Evolutionary conservation across 108 stramenopile species (phyloP), one percentile per base, ranked within the genome.

Genomic region (Conticribra weissflogii): DNA sequence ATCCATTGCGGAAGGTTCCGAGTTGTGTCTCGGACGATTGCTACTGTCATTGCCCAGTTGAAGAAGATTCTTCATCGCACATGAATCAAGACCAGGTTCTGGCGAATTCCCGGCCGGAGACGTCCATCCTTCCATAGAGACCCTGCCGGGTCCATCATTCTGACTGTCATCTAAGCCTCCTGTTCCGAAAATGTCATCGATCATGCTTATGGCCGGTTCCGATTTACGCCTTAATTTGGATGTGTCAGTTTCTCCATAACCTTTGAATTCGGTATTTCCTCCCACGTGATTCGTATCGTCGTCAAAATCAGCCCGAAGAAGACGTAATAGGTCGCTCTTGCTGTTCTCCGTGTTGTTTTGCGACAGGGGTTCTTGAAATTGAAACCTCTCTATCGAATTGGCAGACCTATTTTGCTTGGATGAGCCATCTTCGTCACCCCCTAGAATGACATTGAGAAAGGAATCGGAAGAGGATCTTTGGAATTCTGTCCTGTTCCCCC

Each of bases 391-490:
- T 41, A 12, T 41, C 36, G 12, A 41, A 41, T 41, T 5, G 8
- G 12, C 12, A 9, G 36, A 9, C 12, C 8, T 5, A 41, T 41
- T 41, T 41, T 41, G 36, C 5, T 41, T 41, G 36, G 12, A 41
- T 5, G 12, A 41, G 36, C 36, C 12, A 5, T 41, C 36, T 41
- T 12, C 36, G 12, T 41, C 36, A 41, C 12, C 12, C 8, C 36
- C 36, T 9, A 41, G 12, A 3, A 51, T 21, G 3, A 18, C 19
- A 51, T 51, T 57, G 30, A 57, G 25, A 29, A 57, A 32, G 8
- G 56, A 31, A n/a, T 57, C 28, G 28, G 56, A 57, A 30, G 56
- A 57, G 14, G 56, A 57, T 30, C 56, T 57, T 14, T 27, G 0
- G 3, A 57, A 32, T 51, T 51, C 50, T 51, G 18, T 21, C 14